These are phyloP conservation scores for Physcia stellaris DNA, from an alignment of 495 filamentous ascomycete species.

Conservation along the genomic window DNA sequence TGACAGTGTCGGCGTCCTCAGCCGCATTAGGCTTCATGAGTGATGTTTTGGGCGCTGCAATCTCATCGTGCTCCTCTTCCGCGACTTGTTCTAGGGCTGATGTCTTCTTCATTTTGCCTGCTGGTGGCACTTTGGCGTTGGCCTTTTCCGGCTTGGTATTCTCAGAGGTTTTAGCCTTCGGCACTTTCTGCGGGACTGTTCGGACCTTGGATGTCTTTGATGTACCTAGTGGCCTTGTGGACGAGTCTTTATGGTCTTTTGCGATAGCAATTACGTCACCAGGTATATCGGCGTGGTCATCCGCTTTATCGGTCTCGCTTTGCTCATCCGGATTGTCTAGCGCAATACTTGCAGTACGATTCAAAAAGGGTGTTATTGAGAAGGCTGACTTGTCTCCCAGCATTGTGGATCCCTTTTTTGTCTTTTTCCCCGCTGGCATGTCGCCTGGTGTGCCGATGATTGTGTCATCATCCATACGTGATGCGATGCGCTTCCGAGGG, in stretches of 20 bases:
- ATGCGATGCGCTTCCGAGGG: constrained; percentile 32
- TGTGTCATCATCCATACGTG: constrained; percentile 34
- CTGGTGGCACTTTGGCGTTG: constrained; percentile 18
- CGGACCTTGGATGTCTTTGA: neutral
- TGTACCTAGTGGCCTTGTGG: neutral
- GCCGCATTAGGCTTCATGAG: constrained; percentile 3
- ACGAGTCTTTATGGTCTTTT: constrained; percentile 4
- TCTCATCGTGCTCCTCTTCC: constrained; percentile 28
- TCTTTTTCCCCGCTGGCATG: constrained; percentile 39
- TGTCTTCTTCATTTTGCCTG: constrained; percentile 15
- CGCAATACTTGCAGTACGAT: constrained; percentile 51
- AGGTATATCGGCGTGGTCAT: constrained; percentile 2
- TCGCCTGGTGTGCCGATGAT: constrained; percentile 57
- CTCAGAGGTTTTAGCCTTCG: constrained; percentile 4
- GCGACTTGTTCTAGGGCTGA: constrained; percentile 32
- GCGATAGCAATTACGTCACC: neutral
- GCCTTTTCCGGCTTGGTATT: constrained; percentile 14
- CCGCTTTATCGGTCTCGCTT: constrained; percentile 12
- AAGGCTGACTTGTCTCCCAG: constrained; percentile 79
- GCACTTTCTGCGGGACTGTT: neutral
- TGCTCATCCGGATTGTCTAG: constrained; percentile 25
- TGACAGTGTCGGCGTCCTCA: constrained; percentile 1
- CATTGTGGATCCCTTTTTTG: constrained; percentile 35
- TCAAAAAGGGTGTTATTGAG: constrained; percentile 85
- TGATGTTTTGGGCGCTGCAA: neutral